Base-by-base conservation (phyloP, 2,329 filamentous ascomycete species). In the Cordyceps militaris region DNA sequence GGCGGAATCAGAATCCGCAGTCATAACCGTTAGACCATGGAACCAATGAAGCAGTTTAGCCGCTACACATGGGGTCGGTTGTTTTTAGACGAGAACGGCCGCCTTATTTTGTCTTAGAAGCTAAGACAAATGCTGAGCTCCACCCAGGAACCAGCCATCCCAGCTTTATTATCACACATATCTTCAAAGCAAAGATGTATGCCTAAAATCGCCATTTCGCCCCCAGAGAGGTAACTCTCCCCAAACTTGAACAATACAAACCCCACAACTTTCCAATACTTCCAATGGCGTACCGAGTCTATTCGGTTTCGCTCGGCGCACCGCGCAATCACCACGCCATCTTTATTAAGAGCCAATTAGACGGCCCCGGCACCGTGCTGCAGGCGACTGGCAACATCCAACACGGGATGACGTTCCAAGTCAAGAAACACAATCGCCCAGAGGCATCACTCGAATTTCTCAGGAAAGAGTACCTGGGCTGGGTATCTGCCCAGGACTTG, bases 361-460 rank as follows among this genome's bases (percentile, higher is more conserved):
- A 38, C 32, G 52, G 56, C 14, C 9, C 30, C 19, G 59, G 56
- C 19, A 34, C 24, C 14, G 19, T 60, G 11, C 65, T 67, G 56
- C 65, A 71, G 32, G 67, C 71, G 23, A 66, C 62, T 3, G 68
- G 68, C 32, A 65, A 67, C 56, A 69, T 71, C 48, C 65, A 70
- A 44, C 60, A 61, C 49, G 66, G 67, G 19, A 70, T 70, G 65
- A 43, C 16, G 10, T 67, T 65, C 50, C 62, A 68, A 21, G 43
- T 63, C 32, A 66, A 62, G 43, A 30, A 53, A 1, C 38, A 26
- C 24, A 52, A 61, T 19, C 36, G 58, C 1, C 66, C 65, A 1
- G 63, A 65, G 52, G 44, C 64, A 8, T 63, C 63, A 3, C 46
- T 40, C 6, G 57, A 50, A 6, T 68, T 63, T 43, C 19, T 57